These are phyloP conservation scores for Amylostereum areolatum DNA, from an alignment of 1,284 basidiomycete genomes.

Conservation along the genomic window DNA sequence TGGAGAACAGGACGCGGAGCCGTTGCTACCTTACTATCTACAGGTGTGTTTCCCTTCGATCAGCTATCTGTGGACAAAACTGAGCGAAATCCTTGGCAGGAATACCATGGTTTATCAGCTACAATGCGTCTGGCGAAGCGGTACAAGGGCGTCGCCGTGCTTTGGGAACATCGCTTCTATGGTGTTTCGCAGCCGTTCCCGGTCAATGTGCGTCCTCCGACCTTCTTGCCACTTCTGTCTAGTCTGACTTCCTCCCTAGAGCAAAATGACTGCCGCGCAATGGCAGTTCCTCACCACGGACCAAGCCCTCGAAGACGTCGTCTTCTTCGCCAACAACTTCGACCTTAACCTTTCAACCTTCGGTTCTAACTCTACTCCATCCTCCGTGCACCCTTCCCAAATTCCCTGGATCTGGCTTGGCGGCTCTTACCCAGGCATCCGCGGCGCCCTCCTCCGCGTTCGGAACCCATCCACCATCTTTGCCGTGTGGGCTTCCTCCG, in stretches of 20 bases:
- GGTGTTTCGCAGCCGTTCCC: constrained; percentile 49
- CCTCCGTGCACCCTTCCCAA: constrained; percentile 30
- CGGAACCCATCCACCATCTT: constrained; percentile 42
- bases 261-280: constrained; percentile 43
- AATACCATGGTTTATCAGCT: constrained; percentile 43
- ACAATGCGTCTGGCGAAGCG: constrained; percentile 42
- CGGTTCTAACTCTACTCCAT: constrained; percentile 13
- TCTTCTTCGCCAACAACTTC: constrained; percentile 49
- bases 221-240: neutral
- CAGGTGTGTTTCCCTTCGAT: constrained; percentile 25
- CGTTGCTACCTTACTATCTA: constrained; percentile 41
- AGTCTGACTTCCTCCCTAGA: constrained; percentile 17
- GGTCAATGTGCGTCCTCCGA: constrained; percentile 29
- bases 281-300: constrained; percentile 53
- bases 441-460: constrained; percentile 33
- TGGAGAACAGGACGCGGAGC: constrained; percentile 44
- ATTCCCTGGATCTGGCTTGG: constrained; percentile 45
- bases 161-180: constrained; percentile 56
- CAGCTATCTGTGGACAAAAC: too few species aligned
- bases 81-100: too few species aligned
- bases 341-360: constrained; percentile 15
- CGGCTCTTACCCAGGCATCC: constrained; percentile 41
- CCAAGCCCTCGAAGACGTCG: constrained; percentile 53
- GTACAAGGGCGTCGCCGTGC: constrained; percentile 40
- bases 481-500: constrained; percentile 44